A percentile compares a stretch with the other conserved stretches of the same genome.
Evolutionary conservation across 768 basidiomycete genomes (phyloP).

Genomic region (Russula vinacea): DNA sequence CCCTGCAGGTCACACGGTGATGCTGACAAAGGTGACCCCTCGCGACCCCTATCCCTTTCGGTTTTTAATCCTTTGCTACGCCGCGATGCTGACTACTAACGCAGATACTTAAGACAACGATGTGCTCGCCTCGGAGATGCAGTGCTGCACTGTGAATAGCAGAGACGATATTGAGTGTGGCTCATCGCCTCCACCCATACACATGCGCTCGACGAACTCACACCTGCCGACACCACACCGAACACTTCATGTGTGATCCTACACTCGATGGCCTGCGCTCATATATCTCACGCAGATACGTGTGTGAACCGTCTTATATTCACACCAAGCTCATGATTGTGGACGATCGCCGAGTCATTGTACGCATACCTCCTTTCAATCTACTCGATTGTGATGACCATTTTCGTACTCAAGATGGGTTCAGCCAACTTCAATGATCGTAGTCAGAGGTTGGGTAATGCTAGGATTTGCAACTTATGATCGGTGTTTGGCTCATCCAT

Average conservation of each 20-base stretch:
- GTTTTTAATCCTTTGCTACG: too few relatives aligned
- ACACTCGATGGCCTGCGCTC: background rate
- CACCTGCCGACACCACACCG: too few relatives aligned
- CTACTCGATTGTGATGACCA: background rate
- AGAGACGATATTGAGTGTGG: too few relatives aligned
- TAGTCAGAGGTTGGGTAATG: constrained; percentile 58
- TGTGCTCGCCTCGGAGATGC: too few relatives aligned
- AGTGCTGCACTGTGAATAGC: too few relatives aligned
- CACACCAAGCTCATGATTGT: constrained; percentile 93
- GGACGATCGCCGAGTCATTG: constrained; percentile 86
- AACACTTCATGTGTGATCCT: constrained; percentile 56
- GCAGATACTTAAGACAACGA: too few relatives aligned
- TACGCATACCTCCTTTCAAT: constrained; percentile 39
- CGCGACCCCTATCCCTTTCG: too few relatives aligned
- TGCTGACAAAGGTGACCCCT: too few relatives aligned
- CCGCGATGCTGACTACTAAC: too few relatives aligned
- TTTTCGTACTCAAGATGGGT: constrained; percentile 62
- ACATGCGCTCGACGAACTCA: too few relatives aligned
- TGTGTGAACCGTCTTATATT: constrained; percentile 78
- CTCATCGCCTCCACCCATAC: too few relatives aligned
- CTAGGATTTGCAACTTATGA: background rate
- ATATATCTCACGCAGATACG: constrained; percentile 51
- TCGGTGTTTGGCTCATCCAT: constrained; percentile 8
- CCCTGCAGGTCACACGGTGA: too few relatives aligned
- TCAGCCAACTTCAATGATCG: constrained; percentile 93